A percentile compares a stretch with the other conserved stretches of the same genome.
These are phyloP conservation scores for Berkeleyomyces rouxiae DNA, from an alignment of 2,329 filamentous ascomycete genomes.

Conservation along the genomic window DNA sequence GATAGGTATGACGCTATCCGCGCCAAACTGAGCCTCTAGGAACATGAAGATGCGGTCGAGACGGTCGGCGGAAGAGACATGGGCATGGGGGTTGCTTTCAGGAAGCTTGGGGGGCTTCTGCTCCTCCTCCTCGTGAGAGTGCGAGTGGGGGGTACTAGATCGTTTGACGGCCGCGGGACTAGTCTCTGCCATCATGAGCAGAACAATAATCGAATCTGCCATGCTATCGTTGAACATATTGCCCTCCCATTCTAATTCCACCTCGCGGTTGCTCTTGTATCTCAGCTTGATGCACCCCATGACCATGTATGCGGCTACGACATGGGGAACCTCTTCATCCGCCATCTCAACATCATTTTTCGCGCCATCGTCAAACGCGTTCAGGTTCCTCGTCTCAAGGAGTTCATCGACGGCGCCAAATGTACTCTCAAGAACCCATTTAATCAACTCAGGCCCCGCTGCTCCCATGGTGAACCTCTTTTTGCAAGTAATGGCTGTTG, in stretches of 20 bases:
- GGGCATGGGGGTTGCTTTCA: constrained; percentile 52
- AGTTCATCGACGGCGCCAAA: constrained; percentile 73
- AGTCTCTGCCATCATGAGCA: constrained; percentile 80
- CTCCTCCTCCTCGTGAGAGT: constrained; percentile 24
- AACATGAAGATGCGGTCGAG: constrained; percentile 84
- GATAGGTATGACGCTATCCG: constrained; percentile 65
- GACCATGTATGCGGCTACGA: constrained; percentile 46
- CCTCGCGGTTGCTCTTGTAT: constrained; percentile 58
- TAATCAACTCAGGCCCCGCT: constrained; percentile 77
- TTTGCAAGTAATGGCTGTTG: constrained; percentile 83
- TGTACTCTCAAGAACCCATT: constrained; percentile 85
- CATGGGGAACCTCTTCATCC: constrained; percentile 44
- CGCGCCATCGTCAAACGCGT: constrained; percentile 21
- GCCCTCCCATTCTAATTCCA: constrained; percentile 92
- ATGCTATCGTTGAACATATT: constrained; percentile 97
- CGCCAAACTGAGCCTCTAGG: constrained; percentile 89
- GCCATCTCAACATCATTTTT: constrained; percentile 32
- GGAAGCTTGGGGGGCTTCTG: constrained; percentile 19
- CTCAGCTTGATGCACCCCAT: constrained; percentile 86
- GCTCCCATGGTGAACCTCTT: constrained; percentile 78
- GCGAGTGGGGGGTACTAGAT: constrained; percentile 20
- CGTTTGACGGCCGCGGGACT: constrained; percentile 89
- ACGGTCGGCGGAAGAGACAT: constrained; percentile 55
- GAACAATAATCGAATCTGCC: constrained; percentile 90
- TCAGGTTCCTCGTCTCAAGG: constrained; percentile 32